Evolutionary conservation across 2,329 filamentous ascomycete species (phyloP).

Genomic region (Coniochaeta pulveracea): DNA sequence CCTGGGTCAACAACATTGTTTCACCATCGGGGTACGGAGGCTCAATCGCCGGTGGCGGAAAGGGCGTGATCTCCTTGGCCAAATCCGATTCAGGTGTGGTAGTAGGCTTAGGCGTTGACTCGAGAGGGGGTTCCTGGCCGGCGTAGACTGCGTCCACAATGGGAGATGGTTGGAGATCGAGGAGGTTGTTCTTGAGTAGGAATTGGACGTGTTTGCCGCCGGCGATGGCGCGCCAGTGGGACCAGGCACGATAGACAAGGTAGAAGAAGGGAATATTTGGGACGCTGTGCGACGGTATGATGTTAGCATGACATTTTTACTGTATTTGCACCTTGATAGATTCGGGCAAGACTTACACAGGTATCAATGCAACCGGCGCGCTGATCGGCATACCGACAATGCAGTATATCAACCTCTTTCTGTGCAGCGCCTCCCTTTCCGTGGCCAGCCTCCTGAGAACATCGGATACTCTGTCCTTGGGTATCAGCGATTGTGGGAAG

Average conservation of each 20-base stretch:
- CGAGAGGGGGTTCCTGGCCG: slow-evolving; percentile 14
- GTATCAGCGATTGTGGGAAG: slow-evolving; percentile 63
- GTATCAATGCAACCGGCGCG: slow-evolving; percentile 71
- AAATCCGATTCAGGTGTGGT: slow-evolving; percentile 9
- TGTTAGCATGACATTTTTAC: slow-evolving; percentile 6
- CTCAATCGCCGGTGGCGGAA: slow-evolving; percentile 8
- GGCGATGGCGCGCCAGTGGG: slow-evolving; percentile 75
- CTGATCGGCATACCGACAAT: slow-evolving; percentile 73
- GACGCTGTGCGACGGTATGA: slow-evolving; percentile 38
- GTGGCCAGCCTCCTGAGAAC: slow-evolving; percentile 63
- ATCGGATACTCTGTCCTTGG: slow-evolving; percentile 47
- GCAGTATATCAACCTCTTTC: slow-evolving; percentile 68
- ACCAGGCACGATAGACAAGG: slow-evolving; percentile 81
- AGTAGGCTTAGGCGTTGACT: slow-evolving; percentile 15
- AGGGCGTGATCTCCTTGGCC: slow-evolving; percentile 11
- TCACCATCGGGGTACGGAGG: slow-evolving; percentile 22
- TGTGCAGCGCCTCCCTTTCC: slow-evolving; percentile 71
- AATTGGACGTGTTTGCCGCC: slow-evolving; percentile 81
- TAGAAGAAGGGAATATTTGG: slow-evolving; percentile 98
- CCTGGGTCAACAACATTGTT: slow-evolving; percentile 26
- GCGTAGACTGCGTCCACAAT: slow-evolving; percentile 66
- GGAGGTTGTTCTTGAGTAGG: slow-evolving; percentile 61
- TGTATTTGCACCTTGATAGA: slow-evolving; percentile 1
- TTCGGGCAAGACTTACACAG: slow-evolving; percentile 51
- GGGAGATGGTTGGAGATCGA: slow-evolving; percentile 53